phyloP scores from a whole-genome alignment of 2,329 filamentous ascomycete species.

The Penicillium sp. region DNA sequence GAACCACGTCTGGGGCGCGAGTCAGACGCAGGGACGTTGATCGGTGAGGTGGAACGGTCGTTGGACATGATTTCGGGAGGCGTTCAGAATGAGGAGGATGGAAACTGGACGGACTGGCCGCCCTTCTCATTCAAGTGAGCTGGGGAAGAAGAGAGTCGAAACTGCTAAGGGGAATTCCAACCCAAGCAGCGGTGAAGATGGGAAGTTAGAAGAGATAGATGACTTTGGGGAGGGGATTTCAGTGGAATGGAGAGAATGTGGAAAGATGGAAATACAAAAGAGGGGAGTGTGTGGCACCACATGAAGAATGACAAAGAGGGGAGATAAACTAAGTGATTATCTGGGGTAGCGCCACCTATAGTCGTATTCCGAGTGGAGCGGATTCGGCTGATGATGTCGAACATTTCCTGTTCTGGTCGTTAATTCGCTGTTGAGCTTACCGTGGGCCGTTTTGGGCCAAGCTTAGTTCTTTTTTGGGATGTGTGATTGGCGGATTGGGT shows the following conservation, averaged over 20 bases:
- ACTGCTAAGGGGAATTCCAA: background rate
- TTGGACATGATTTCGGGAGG: slow-evolving; percentile 41
- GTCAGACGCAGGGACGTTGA: slow-evolving; percentile 36
- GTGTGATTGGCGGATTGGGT: background rate
- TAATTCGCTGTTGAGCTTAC: slow-evolving; percentile 11
- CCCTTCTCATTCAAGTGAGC: slow-evolving; percentile 20
- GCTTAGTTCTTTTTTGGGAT: background rate
- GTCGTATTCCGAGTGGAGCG: slow-evolving; percentile 9
- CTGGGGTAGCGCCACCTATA: slow-evolving; percentile 18
- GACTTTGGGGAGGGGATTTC: background rate
- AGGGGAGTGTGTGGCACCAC: slow-evolving; percentile 1
- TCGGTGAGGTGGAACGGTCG: slow-evolving; percentile 40
- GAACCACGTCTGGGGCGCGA: slow-evolving; percentile 48
- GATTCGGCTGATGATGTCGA: slow-evolving; percentile 18
- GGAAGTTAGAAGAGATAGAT: background rate
- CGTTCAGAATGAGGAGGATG: slow-evolving; percentile 7
- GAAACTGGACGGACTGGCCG: slow-evolving; percentile 26
- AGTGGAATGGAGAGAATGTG: background rate
- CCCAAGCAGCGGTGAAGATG: background rate
- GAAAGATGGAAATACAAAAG: background rate
- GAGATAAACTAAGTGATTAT: slow-evolving; percentile 12
- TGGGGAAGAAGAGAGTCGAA: slow-evolving; percentile 4
- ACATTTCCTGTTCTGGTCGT: background rate
- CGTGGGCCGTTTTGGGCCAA: slow-evolving; percentile 18
- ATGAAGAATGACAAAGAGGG: background rate